A percentile compares a stretch with the other conserved stretches of the same genome.
phyloP scores from a whole-genome alignment of 2,329 filamentous ascomycete genomes.

The Sarocladium kiliense region DNA sequence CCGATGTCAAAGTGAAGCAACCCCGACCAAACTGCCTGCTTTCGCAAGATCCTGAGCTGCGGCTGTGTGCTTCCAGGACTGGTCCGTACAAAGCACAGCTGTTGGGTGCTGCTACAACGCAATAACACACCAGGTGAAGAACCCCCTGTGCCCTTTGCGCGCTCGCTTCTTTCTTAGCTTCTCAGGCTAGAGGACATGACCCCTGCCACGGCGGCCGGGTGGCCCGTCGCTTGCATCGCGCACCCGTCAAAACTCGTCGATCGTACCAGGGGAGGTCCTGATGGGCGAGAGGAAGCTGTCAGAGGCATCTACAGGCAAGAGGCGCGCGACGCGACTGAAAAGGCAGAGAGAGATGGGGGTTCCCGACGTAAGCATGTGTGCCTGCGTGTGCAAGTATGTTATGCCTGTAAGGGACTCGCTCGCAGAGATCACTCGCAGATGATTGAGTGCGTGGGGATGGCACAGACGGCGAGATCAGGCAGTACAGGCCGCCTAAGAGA shows the following conservation, averaged over 20 bases:
- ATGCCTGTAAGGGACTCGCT: neutral
- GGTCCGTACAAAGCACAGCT: too few species aligned
- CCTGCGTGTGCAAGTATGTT: neutral
- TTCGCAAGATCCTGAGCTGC: neutral
- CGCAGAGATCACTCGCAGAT: constrained; percentile 4
- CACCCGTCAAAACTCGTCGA: constrained; percentile 8
- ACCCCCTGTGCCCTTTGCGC: neutral
- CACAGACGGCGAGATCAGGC: neutral
- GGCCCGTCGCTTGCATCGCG: constrained; percentile 8
- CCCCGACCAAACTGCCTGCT: too few species aligned
- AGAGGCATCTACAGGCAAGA: neutral
- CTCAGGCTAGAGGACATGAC: neutral
- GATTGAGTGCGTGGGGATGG: neutral
- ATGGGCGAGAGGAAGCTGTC: neutral
- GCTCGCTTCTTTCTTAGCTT: neutral
- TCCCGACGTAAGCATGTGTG: neutral
- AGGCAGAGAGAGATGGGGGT: neutral
- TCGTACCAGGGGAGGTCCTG: neutral
- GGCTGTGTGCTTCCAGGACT: too few species aligned
- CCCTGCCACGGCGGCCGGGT: constrained; percentile 6
- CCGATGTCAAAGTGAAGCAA: too few species aligned
- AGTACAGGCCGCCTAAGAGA: too few species aligned
- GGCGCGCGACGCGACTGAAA: constrained; percentile 5
- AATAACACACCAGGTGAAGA: too few species aligned
- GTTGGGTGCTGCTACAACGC: too few species aligned